These are phyloP conservation scores for Asclepias syriaca DNA, from an alignment of 257 asterid genomes.

Conservation along the genomic window DNA sequence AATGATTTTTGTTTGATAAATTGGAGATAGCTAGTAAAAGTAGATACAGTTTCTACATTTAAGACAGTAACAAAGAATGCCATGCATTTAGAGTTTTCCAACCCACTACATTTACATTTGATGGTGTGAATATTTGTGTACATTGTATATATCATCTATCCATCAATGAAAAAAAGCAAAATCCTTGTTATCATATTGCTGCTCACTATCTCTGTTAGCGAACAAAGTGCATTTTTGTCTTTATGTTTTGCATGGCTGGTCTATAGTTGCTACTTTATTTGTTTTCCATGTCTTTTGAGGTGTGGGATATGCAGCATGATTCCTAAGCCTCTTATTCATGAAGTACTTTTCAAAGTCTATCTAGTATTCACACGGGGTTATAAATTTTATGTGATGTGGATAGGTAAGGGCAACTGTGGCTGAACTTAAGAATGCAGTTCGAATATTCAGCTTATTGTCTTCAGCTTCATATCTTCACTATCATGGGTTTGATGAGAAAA, in stretches of 20 bases:
- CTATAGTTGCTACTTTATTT: background rate
- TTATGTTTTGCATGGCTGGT: background rate
- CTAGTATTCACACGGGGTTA: background rate
- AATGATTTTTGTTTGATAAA: background rate
- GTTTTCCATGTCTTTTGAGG: background rate
- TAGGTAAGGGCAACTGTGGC: slow-evolving; percentile 91
- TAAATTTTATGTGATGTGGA: slow-evolving; percentile 8
- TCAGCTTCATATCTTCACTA: slow-evolving; percentile 77
- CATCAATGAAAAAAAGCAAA: background rate
- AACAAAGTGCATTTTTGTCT: background rate
- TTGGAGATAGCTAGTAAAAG: background rate
- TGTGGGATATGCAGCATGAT: background rate
- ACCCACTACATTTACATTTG: background rate
- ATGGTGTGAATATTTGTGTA: background rate
- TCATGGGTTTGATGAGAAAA: slow-evolving; percentile 97
- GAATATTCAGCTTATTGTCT: slow-evolving; percentile 86
- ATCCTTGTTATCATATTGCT: background rate
- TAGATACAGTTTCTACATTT: background rate
- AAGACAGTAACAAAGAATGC: background rate
- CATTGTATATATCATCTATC: background rate
- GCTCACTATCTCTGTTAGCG: background rate
- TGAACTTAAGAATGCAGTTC: slow-evolving; percentile 94
- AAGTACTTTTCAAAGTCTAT: background rate
- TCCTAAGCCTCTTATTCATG: slow-evolving; percentile 1
- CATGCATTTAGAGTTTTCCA: background rate